These are phyloP conservation scores for Fusarium abutilonis DNA, from an alignment of 2,329 filamentous ascomycete genomes.

Conservation along the genomic window DNA sequence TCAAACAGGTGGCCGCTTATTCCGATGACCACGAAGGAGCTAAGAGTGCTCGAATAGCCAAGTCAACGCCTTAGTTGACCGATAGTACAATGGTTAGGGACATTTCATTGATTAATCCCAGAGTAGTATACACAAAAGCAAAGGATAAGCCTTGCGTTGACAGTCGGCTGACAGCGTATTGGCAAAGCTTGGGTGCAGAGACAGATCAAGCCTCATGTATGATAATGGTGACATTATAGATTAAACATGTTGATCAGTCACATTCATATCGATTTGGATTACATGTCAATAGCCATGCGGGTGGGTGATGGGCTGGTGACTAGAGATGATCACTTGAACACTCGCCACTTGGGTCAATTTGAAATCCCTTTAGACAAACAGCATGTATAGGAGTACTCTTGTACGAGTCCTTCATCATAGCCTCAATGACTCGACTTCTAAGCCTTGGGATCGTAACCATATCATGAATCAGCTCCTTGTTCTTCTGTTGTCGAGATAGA, in stretches of 20 bases:
- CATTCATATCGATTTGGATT: neutral
- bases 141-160: too few species aligned
- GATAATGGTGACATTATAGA: neutral
- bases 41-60: neutral
- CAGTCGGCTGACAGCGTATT: too few species aligned
- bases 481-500: neutral
- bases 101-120: too few species aligned
- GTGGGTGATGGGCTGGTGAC: neutral
- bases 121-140: too few species aligned
- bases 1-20: neutral
- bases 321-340: neutral
- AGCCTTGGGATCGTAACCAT: neutral
- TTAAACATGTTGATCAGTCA: neutral
- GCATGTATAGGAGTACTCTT: neutral
- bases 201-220: too few species aligned
- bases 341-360: neutral
- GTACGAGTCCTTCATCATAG: neutral
- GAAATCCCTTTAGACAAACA: neutral
- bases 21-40: neutral
- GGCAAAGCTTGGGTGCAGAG: too few species aligned
- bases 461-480: too few species aligned
- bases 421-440: neutral
- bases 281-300: neutral
- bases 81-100: too few species aligned
- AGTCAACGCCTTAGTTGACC: too few species aligned